Evolutionary conservation across 805 yeast species (phyloP).

Genomic region (Candida ficus): DNA sequence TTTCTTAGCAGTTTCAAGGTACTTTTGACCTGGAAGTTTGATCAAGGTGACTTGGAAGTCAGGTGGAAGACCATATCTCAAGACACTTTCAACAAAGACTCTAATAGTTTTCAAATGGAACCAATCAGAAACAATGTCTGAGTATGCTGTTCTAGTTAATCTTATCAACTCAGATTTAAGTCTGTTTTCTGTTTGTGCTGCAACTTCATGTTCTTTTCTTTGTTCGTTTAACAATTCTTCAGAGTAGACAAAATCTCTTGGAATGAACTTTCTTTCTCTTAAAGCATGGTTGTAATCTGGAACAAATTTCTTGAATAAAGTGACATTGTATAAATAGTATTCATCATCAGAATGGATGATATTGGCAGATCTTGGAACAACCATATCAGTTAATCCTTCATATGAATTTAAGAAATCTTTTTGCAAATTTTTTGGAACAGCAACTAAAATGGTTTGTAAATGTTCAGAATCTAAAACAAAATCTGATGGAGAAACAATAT

Average conservation of each 20-base stretch:
- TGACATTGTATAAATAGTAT: constrained; percentile 66
- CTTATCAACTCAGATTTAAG: constrained; percentile 74
- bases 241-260: constrained; percentile 86
- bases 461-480: constrained; percentile 85
- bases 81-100: constrained; percentile 85
- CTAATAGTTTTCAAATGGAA: constrained; percentile 84
- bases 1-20: constrained; percentile 53
- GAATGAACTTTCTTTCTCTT: constrained; percentile 85
- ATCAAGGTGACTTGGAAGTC: constrained; percentile 58
- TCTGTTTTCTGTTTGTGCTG: constrained; percentile 68
- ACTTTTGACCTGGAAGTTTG: constrained; percentile 39
- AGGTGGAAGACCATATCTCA: constrained; percentile 96
- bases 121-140: constrained; percentile 83
- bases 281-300: constrained; percentile 63
- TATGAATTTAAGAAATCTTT: constrained; percentile 61
- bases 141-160: constrained; percentile 82
- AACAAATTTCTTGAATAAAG: constrained; percentile 77
- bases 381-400: constrained; percentile 74
- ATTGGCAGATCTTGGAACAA: constrained; percentile 87
- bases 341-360: constrained; percentile 70
- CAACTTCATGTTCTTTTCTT: constrained; percentile 74
- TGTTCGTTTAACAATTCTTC: constrained; percentile 67
- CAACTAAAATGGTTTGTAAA: constrained; percentile 78
- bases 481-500: constrained; percentile 76
- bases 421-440: constrained; percentile 68